phyloP scores from a whole-genome alignment of 1,284 basidiomycete species.

The Austroboletus niveus region DNA sequence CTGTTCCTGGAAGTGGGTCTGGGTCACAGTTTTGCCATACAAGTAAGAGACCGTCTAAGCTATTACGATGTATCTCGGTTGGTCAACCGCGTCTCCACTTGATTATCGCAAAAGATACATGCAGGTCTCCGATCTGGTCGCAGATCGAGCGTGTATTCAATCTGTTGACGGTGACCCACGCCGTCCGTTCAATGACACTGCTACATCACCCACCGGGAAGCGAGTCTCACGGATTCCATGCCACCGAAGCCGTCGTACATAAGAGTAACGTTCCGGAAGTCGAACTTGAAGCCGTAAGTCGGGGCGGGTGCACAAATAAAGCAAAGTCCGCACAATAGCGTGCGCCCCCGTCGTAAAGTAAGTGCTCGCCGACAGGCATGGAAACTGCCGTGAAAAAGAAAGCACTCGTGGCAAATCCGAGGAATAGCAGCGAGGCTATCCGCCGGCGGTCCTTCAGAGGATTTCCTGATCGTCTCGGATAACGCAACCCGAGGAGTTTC shows the following conservation, averaged over 20 bases:
- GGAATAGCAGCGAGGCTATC: not conserved
- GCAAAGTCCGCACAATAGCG: too few species aligned
- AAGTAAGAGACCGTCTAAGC: too few species aligned
- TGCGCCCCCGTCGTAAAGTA: too few species aligned
- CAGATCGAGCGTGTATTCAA: not conserved
- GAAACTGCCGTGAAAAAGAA: not conserved
- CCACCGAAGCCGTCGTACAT: not conserved
- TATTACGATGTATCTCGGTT: too few species aligned
- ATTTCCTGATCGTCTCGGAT: not conserved
- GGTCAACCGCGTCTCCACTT: too few species aligned
- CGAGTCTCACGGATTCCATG: not conserved
- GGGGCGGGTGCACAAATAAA: too few species aligned
- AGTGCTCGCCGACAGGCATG: not conserved
- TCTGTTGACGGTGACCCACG: not conserved
- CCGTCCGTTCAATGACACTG: not conserved
- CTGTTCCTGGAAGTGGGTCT: not conserved
- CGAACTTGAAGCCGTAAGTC: not conserved
- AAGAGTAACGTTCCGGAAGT: not conserved
- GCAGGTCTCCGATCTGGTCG: not conserved
- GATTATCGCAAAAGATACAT: too few species aligned
- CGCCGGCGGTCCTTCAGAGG: too few species aligned
- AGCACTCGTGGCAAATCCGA: not conserved
- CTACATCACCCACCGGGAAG: not conserved
- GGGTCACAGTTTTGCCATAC: too few species aligned
- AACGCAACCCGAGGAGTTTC: not conserved